Conservation (phyloP, 2,329 filamentous ascomycete genomes). For the Ophiostoma tasmaniense region DNA sequence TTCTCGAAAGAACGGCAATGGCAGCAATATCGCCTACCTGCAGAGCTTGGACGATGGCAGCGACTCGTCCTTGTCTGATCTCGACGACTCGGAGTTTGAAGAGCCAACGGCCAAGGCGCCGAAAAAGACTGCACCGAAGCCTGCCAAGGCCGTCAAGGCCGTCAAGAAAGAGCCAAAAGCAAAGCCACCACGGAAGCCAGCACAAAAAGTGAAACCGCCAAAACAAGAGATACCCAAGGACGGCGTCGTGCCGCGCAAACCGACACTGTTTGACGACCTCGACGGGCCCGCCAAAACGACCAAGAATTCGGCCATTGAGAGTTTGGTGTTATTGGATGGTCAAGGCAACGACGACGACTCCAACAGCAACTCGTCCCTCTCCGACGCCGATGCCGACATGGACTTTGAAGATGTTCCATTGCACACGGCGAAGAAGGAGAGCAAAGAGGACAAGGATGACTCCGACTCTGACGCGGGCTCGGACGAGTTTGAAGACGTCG, state of each 20-base stretch:
- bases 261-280: slow-evolving; percentile 8
- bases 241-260: slow-evolving; percentile 3
- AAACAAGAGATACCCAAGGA: background rate
- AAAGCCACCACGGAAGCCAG: background rate
- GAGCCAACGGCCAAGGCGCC: background rate
- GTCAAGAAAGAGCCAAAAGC: background rate
- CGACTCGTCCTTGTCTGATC: slow-evolving; percentile 9
- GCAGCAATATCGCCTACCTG: slow-evolving; percentile 32
- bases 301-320: background rate
- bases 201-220: background rate
- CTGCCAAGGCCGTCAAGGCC: background rate
- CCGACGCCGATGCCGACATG: slow-evolving; percentile 32
- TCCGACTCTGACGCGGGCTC: background rate
- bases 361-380: slow-evolving; percentile 42
- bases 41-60: slow-evolving; percentile 2
- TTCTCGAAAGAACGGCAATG: slow-evolving; percentile 31
- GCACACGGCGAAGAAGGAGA: slow-evolving; percentile 29
- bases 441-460: slow-evolving; percentile 30
- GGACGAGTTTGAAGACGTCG: slow-evolving; percentile 15
- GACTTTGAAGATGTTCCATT: slow-evolving; percentile 47
- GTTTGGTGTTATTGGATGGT: background rate
- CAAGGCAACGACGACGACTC: slow-evolving; percentile 36
- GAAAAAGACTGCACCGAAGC: background rate
- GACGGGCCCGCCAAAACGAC: background rate
- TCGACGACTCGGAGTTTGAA: background rate